A percentile compares a stretch with the other conserved stretches of the same genome.
phyloP scores from a whole-genome alignment of 2,329 filamentous ascomycete genomes.

The Pestalotiopsis sp. region DNA sequence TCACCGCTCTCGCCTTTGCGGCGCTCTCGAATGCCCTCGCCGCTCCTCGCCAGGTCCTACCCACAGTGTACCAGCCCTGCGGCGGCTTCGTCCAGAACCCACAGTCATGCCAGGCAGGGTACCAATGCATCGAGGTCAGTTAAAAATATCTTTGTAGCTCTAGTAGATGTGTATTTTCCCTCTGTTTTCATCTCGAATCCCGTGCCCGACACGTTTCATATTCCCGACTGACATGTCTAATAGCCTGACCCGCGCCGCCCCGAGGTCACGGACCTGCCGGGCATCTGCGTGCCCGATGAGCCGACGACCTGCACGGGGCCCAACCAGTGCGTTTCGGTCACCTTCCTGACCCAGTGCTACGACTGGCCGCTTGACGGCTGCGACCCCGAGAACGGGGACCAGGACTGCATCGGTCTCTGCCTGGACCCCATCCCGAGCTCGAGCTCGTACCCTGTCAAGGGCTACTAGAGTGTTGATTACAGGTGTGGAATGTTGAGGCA shows the following conservation, averaged over 20 bases:
- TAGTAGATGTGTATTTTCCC: no score
- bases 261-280: conserved; percentile 10
- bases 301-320: background rate
- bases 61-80: conserved; percentile 6
- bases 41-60: conserved; percentile 5
- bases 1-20: conserved; percentile 9
- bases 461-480: no score
- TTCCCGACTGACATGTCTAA: background rate
- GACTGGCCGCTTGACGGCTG: conserved; percentile 15
- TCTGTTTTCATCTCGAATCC: background rate
- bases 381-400: conserved; percentile 13
- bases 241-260: conserved; percentile 10
- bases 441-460: background rate
- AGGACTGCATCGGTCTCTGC: conserved; percentile 14
- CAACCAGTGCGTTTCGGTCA: conserved; percentile 8
- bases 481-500: background rate
- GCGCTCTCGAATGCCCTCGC: conserved; percentile 3
- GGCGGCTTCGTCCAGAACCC: conserved; percentile 11
- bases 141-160: background rate
- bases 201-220: no score
- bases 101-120: conserved; percentile 6
- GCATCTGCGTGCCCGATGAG: conserved; percentile 14
- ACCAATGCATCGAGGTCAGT: conserved; percentile 8
- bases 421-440: conserved; percentile 7
- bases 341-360: conserved; percentile 4